Conservation (phyloP, 2,329 filamentous ascomycete species). For the Intubia oerlemansii region DNA sequence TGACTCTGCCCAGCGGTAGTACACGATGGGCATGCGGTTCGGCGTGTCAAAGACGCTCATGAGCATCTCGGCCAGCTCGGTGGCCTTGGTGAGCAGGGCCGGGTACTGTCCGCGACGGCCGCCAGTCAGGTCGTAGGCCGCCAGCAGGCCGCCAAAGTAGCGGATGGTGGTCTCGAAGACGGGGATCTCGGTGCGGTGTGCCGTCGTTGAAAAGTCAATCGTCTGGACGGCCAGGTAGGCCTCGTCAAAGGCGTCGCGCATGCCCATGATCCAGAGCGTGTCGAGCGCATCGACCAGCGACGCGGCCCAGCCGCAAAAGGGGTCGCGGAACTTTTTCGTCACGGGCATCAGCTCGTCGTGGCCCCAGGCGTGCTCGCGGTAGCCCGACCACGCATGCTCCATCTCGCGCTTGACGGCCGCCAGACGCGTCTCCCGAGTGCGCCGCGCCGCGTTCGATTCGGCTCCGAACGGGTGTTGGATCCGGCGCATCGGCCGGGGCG, state of each 20-base stretch:
- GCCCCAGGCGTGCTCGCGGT: slow-evolving; percentile 58
- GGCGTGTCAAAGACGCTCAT: slow-evolving; percentile 79
- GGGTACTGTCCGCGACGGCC: slow-evolving; percentile 32
- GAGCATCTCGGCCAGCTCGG: slow-evolving; percentile 59
- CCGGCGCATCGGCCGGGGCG: slow-evolving; percentile 46
- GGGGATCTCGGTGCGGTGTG: slow-evolving; percentile 45
- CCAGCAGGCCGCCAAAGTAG: slow-evolving; percentile 69
- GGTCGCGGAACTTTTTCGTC: slow-evolving; percentile 44
- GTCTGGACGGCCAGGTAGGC: slow-evolving; percentile 45
- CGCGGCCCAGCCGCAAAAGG: slow-evolving; percentile 82
- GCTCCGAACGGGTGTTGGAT: slow-evolving; percentile 52
- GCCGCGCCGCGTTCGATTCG: slow-evolving; percentile 38
- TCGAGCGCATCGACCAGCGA: slow-evolving; percentile 69
- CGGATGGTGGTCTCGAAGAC: slow-evolving; percentile 85
- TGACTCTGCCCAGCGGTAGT: slow-evolving; percentile 69
- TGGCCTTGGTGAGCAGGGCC: slow-evolving; percentile 54
- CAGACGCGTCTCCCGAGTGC: slow-evolving; percentile 42
- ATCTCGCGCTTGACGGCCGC: slow-evolving; percentile 52
- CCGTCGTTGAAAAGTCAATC: slow-evolving; percentile 67
- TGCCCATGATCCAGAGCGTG: slow-evolving; percentile 70
- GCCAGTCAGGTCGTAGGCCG: slow-evolving; percentile 70
- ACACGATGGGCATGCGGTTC: slow-evolving; percentile 75
- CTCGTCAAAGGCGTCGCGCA: slow-evolving; percentile 60
- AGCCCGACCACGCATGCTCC: slow-evolving; percentile 60
- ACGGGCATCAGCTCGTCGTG: slow-evolving; percentile 74